Base-by-base conservation (phyloP, 805 yeast genomes). In the Candida ovalis region DNA sequence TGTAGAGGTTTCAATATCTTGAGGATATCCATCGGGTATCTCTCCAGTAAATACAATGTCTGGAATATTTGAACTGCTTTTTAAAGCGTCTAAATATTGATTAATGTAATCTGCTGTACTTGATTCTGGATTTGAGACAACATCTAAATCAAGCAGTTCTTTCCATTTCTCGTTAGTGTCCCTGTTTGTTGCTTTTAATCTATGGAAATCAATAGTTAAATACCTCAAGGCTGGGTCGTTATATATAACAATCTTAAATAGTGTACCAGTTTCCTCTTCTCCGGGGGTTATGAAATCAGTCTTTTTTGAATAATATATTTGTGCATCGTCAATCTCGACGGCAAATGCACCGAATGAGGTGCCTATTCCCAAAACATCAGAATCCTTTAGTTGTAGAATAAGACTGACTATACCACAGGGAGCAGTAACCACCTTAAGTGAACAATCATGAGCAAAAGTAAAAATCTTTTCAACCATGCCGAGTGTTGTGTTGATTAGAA, bases 41-140 rank as follows among this genome's bases (percentile, higher is more conserved):
- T 52, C 53, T 2, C 54, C 54, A 1, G 49, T 35, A 12, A 52
- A 48, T 9, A 60, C 54, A 33, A 62, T 39, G 22, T 51, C 52
- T n/a, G 65, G 66, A n/a, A 57, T 53, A 35, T 61, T 58, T 17
- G 54, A 42, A 46, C 66, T 60, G 4, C 17, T 28, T 24, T 47
- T 41, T 28, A 61, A 42, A 6, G 43, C 12, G 9, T 52, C 50
- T 2, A 51, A 37, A 43, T 58, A 61, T 15, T 49, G 44, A 17
- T 25, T 30, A 1, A 56, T 45, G 33, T 58, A 30, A n/a, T 44
- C 53, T 8, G 46, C 46, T 15, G 55, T 46, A 37, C 43, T 42
- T 30, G 53, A 48, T 7, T 41, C 51, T 4, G 53, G 47, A n/a
- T 38, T 33, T 4, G 42, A 40, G 4, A 25, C 7, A 13, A 17